Conservation (phyloP, 441 rosid species). For the Codiaeum variegatum region DNA sequence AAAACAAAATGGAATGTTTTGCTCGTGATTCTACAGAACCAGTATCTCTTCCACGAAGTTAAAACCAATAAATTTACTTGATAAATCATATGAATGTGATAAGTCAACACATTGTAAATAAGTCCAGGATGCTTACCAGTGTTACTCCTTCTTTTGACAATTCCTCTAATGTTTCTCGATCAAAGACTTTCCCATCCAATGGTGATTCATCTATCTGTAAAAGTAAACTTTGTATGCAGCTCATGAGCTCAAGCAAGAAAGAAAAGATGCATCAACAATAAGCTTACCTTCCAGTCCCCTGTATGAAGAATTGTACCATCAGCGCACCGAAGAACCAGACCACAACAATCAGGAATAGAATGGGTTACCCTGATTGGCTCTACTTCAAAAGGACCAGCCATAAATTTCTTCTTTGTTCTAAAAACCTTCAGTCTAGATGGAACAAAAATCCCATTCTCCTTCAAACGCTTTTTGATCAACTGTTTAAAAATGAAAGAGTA, state of each 20-base stretch:
- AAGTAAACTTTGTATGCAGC: constrained; percentile 24
- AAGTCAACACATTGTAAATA: not conserved
- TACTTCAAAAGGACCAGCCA: constrained; percentile 93
- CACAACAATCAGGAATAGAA: constrained; percentile 98
- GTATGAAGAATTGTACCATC: constrained; percentile 98
- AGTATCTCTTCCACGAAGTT: not conserved
- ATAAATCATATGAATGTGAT: constrained; percentile 7
- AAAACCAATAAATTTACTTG: not conserved
- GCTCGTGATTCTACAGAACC: not conserved
- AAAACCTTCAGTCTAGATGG: constrained; percentile 84
- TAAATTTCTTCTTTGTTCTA: constrained; percentile 60
- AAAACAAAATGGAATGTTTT: not conserved
- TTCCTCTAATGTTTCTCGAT: constrained; percentile 77
- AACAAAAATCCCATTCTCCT: constrained; percentile 88
- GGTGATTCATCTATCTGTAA: constrained; percentile 93
- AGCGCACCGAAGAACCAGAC: constrained; percentile 88
- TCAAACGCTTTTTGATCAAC: constrained; percentile 94
- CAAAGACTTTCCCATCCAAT: constrained; percentile 81
- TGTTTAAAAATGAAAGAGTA: constrained; percentile 27
- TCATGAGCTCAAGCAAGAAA: constrained; percentile 18
- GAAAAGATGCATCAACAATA: constrained; percentile 20
- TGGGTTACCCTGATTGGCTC: constrained; percentile 94
- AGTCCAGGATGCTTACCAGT: constrained; percentile 50
- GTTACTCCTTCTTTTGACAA: constrained; percentile 97
- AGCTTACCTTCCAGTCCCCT: constrained; percentile 93